Evolutionary conservation across 139 green algal genomes (phyloP), one percentile per base, ranked within the genome.

Genomic region (Penium margaritaceum): DNA sequence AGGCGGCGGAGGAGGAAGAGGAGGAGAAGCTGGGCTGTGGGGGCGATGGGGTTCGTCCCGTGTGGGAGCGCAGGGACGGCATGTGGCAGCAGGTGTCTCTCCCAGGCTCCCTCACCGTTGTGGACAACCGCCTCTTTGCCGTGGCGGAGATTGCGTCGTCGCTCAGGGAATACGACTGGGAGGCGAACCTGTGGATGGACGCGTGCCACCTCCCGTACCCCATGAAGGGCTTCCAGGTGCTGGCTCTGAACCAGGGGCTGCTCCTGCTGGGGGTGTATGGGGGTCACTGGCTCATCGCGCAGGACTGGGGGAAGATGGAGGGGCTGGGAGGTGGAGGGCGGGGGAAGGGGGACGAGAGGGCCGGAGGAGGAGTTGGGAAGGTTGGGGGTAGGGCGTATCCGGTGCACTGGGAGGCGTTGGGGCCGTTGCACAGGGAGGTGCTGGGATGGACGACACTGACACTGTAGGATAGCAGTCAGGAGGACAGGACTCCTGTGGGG

Each of bases 1-100:
- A 57, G 46, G 2, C n/a, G 58, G 2, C n/a, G 61, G n/a, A 68
- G 61, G 5, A 68, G 61, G n/a, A 68, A 27, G n/a, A 68, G 37
- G 1, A 68, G 61, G 1, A 47, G 61, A 5, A 27, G 37, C 14
- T 47, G 36, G 21, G 61, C n/a, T n/a, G 29, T 58, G 61, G 6
- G 14, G 24, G 29, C 51, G 14, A 24, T 33, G 24, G 51, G 51
- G 0, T 60, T 24, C 0, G 24, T 60, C 51, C 30, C 51, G 24
- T 60, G 51, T n/a, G 29, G 24, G 12, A 60, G 29, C 21, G 12
- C 30, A 2, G 51, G 30, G 51, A 24, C 51, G 19, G 51, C 51
- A 27, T n/a, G n/a, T 60, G 51, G 51, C 51, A 33, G 51, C 51
- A 33, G 24, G 51, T 60, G 1, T 60, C 51, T 24, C 51, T 60